Conservation (phyloP, 23 red algal species). For the Gracilaria caudata region DNA sequence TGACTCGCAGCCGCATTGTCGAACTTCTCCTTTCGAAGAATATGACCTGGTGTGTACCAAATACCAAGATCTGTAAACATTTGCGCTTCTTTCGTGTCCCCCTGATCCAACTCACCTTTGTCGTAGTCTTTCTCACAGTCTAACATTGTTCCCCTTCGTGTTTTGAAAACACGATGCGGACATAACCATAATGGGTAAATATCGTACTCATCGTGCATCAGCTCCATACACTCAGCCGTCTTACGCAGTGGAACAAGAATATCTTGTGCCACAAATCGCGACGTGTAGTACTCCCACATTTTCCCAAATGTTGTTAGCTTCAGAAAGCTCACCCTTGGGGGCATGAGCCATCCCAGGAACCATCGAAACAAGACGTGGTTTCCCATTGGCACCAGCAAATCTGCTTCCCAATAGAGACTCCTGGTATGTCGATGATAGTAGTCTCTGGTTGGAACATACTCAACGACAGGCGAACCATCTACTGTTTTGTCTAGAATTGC, state of each 20-base stretch:
- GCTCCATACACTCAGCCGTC: slow-evolving; percentile 61
- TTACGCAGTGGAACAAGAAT: slow-evolving; percentile 69
- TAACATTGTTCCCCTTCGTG: slow-evolving; percentile 67
- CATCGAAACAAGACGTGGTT: slow-evolving; percentile 69
- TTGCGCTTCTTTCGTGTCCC: slow-evolving; percentile 61
- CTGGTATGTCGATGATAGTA: slow-evolving; percentile 82
- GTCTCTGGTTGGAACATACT: slow-evolving; percentile 72
- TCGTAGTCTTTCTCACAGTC: slow-evolving; percentile 72
- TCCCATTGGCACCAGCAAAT: slow-evolving; percentile 71
- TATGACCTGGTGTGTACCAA: slow-evolving; percentile 77
- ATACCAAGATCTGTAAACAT: slow-evolving; percentile 79
- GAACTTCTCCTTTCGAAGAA: slow-evolving; percentile 61
- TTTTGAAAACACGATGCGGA: slow-evolving; percentile 74
- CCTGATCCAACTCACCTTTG: not conserved
- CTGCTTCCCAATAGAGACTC: slow-evolving; percentile 70
- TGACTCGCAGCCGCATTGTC: slow-evolving; percentile 59
- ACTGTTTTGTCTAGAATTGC: slow-evolving; percentile 46
- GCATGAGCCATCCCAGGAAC: slow-evolving; percentile 75
- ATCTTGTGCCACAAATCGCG: slow-evolving; percentile 70
- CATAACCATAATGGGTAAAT: slow-evolving; percentile 83
- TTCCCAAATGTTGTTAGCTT: slow-evolving; percentile 76
- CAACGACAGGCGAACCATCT: slow-evolving; percentile 65
- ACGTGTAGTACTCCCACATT: slow-evolving; percentile 68
- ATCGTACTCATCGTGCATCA: slow-evolving; percentile 74
- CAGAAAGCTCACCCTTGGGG: slow-evolving; percentile 69